These are phyloP conservation scores for Dianthus caryophyllus DNA, from an alignment of 148 eudicot species.

Conservation along the genomic window DNA sequence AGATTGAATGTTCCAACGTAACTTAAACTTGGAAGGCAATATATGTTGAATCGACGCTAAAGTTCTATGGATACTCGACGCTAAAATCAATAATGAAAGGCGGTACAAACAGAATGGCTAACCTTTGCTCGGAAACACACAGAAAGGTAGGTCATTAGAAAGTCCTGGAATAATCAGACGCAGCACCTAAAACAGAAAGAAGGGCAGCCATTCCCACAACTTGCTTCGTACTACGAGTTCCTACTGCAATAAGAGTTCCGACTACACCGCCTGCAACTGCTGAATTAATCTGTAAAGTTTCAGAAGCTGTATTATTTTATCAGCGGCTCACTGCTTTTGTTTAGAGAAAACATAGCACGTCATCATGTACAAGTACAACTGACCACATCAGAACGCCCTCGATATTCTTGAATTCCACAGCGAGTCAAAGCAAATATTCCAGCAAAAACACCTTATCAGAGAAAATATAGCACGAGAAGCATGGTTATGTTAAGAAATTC, in stretches of 20 bases:
- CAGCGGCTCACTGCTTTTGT: background rate
- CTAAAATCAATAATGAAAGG: background rate
- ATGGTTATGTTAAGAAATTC: background rate
- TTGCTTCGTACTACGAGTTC: conserved; percentile 68
- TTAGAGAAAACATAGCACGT: background rate
- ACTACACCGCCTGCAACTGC: conserved; percentile 70
- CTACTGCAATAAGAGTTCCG: conserved; percentile 69
- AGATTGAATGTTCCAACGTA: background rate
- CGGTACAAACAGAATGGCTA: background rate
- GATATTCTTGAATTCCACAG: conserved; percentile 74
- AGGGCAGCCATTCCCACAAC: conserved; percentile 63
- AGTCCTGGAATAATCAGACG: conserved; percentile 49
- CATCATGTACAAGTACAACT: no score
- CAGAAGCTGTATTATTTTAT: background rate
- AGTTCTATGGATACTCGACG: background rate
- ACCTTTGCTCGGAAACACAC: conserved; percentile 8
- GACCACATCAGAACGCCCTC: conserved; percentile 70
- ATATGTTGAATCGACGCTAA: background rate
- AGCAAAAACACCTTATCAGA: conserved; percentile 55
- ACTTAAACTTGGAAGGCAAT: background rate
- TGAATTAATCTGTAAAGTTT: conserved; percentile 57
- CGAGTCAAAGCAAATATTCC: conserved; percentile 66
- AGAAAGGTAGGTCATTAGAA: conserved; percentile 23
- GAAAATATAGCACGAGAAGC: conserved; percentile 5
- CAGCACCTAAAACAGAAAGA: conserved; percentile 52